Evolutionary conservation across 2,329 filamentous ascomycete genomes (phyloP).

Genomic region (Gaeumannomyces sp.): DNA sequence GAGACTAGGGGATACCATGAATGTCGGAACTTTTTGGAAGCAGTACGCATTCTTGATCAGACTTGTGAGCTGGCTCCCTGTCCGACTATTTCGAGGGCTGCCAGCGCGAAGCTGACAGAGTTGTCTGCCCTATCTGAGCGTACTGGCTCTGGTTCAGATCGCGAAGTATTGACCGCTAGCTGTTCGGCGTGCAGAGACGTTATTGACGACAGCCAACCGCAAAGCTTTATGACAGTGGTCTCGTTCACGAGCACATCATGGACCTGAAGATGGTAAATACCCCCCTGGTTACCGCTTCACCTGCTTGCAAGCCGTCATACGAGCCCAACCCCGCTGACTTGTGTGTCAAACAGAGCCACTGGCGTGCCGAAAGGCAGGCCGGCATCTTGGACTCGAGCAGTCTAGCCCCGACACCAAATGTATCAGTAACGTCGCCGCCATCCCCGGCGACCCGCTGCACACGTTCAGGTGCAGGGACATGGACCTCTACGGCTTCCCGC

Average conservation of each 20-base stretch:
- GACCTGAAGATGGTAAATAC: constrained; percentile 6
- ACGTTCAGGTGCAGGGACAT: constrained; percentile 11
- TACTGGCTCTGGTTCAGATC: too few relatives aligned
- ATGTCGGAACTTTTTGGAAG: too few relatives aligned
- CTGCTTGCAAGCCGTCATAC: neutral
- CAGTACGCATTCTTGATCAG: too few relatives aligned
- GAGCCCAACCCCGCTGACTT: neutral
- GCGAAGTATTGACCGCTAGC: too few relatives aligned
- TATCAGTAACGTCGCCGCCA: constrained; percentile 4
- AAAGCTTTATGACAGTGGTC: constrained; percentile 7
- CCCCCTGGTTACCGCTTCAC: neutral
- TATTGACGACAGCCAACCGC: neutral
- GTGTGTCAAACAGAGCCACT: constrained; percentile 3
- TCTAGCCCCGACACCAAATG: constrained; percentile 10
- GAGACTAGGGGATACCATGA: too few relatives aligned
- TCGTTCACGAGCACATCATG: constrained; percentile 6
- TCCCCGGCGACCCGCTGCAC: constrained; percentile 11
- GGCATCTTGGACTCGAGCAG: constrained; percentile 8
- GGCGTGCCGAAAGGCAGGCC: constrained; percentile 6
- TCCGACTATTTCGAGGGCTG: too few relatives aligned
- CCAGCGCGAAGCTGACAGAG: too few relatives aligned
- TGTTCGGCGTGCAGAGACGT: too few relatives aligned
- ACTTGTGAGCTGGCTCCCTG: too few relatives aligned
- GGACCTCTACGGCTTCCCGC: constrained; percentile 11
- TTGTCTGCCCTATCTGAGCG: too few relatives aligned